A percentile compares a stretch with the other conserved stretches of the same genome.
These are phyloP conservation scores for Galerina marginata DNA, from an alignment of 768 basidiomycete species.

Conservation along the genomic window DNA sequence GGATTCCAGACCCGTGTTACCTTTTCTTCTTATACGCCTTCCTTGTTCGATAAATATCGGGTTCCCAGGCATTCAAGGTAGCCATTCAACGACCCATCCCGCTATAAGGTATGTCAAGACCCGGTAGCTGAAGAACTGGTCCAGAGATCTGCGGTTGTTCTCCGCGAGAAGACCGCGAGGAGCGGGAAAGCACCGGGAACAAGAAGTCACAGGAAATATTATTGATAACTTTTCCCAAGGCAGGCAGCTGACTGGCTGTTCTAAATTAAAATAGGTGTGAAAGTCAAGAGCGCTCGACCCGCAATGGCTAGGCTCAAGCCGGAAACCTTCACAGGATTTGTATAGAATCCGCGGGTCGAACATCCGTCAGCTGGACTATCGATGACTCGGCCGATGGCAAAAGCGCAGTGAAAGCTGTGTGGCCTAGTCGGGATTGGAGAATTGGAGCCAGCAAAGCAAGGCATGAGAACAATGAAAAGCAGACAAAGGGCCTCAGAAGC, in stretches of 20 bases:
- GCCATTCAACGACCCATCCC: not conserved
- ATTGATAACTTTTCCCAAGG: slow-evolving; percentile 15
- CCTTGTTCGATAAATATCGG: slow-evolving; percentile 12
- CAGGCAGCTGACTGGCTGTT: slow-evolving; percentile 34
- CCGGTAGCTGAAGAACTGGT: not conserved
- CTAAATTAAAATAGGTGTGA: slow-evolving; percentile 37
- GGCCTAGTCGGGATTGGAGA: not conserved
- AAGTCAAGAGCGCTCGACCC: slow-evolving; percentile 32
- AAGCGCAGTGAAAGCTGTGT: slow-evolving; percentile 10
- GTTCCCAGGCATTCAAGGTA: slow-evolving; percentile 4
- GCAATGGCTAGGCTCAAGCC: slow-evolving; percentile 27
- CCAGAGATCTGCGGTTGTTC: slow-evolving; percentile 13
- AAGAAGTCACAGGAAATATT: not conserved
- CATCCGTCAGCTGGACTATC: slow-evolving; percentile 9
- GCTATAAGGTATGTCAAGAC: slow-evolving; percentile 8
- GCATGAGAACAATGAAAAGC: slow-evolving; percentile 1
- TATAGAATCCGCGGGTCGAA: slow-evolving; percentile 17
- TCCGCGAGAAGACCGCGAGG: slow-evolving; percentile 17
- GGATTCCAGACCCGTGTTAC: slow-evolving; percentile 18
- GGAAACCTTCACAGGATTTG: slow-evolving; percentile 11
- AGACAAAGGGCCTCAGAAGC: slow-evolving; percentile 5
- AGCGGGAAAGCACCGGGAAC: slow-evolving; percentile 25
- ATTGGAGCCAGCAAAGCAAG: not conserved
- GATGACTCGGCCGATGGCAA: slow-evolving; percentile 8
- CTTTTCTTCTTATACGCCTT: slow-evolving; percentile 9